Percentiles rank a stretch among this genome's conserved stretches.
These are phyloP conservation scores for Trichoderma sp. DNA, from an alignment of 2,329 filamentous ascomycete species.

Conservation along the genomic window DNA sequence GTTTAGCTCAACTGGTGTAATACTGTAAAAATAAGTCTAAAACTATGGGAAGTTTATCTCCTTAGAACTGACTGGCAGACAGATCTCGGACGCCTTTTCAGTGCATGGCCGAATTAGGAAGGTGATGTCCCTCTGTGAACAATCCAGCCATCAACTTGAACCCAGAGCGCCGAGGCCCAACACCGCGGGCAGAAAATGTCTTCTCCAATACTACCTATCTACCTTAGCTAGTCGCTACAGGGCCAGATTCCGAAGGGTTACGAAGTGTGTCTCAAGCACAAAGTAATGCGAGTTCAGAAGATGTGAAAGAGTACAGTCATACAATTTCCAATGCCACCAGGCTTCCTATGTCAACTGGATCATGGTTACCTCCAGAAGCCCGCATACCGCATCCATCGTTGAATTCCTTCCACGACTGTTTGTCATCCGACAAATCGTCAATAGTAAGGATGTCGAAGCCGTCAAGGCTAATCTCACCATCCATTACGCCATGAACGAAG, in stretches of 20 bases:
- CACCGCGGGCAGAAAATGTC: no score
- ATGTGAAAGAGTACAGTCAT: not conserved
- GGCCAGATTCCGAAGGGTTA: no score
- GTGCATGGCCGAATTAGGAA: not conserved
- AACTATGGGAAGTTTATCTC: conserved; percentile 6
- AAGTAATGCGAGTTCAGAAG: no score
- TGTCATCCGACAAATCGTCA: not conserved
- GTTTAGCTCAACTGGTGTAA: conserved; percentile 2
- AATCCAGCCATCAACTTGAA: no score
- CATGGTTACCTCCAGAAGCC: not conserved
- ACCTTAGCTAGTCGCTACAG: no score
- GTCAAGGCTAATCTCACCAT: not conserved
- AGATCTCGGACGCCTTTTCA: not conserved
- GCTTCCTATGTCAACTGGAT: not conserved
- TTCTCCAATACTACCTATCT: no score
- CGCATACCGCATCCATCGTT: not conserved
- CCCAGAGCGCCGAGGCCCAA: not conserved
- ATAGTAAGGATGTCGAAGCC: not conserved
- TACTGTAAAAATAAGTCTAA: not conserved
- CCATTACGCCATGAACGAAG: not conserved
- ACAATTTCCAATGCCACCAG: not conserved
- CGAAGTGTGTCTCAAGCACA: no score
- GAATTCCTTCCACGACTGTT: not conserved
- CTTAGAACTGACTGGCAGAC: not conserved
- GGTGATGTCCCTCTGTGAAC: not conserved